These are phyloP conservation scores for Aspergillus caelatus DNA, from an alignment of 2,329 filamentous ascomycete genomes.

Conservation along the genomic window DNA sequence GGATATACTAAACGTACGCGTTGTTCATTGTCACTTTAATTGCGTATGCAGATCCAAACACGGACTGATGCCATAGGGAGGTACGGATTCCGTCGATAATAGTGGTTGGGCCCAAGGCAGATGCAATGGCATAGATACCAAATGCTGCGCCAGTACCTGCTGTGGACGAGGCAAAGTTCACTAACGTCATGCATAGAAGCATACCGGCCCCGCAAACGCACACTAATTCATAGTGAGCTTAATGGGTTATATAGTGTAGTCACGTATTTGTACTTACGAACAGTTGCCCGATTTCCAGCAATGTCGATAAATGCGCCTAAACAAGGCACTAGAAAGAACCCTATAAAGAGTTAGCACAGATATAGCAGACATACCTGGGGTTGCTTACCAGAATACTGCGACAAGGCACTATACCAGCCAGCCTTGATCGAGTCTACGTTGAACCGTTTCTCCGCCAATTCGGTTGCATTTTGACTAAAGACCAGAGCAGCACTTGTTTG, in stretches of 20 bases:
- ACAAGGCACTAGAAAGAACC: slow-evolving; percentile 61
- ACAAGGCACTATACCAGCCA: slow-evolving; percentile 62
- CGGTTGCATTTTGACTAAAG: slow-evolving; percentile 62
- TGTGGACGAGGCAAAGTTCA: slow-evolving; percentile 54
- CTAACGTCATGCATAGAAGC: slow-evolving; percentile 56
- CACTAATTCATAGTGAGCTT: slow-evolving; percentile 20
- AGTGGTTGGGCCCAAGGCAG: slow-evolving; percentile 58
- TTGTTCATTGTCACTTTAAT: slow-evolving; percentile 67
- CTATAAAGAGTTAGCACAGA: slow-evolving; percentile 11
- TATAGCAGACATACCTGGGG: not conserved
- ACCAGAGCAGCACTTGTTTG: slow-evolving; percentile 60
- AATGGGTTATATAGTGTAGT: slow-evolving; percentile 24
- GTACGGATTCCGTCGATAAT: slow-evolving; percentile 66
- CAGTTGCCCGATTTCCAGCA: slow-evolving; percentile 55
- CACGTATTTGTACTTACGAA: slow-evolving; percentile 36
- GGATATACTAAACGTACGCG: slow-evolving; percentile 34
- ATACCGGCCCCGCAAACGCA: slow-evolving; percentile 54
- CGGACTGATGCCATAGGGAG: slow-evolving; percentile 61
- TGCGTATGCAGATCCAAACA: slow-evolving; percentile 63
- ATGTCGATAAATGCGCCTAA: slow-evolving; percentile 61
- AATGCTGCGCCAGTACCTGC: slow-evolving; percentile 62
- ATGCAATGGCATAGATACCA: slow-evolving; percentile 61
- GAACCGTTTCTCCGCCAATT: slow-evolving; percentile 63
- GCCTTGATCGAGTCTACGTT: slow-evolving; percentile 57
- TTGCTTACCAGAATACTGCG: slow-evolving; percentile 54